Conservation (phyloP, 2,329 filamentous ascomycete genomes). For the Tolypocladium tundrense region DNA sequence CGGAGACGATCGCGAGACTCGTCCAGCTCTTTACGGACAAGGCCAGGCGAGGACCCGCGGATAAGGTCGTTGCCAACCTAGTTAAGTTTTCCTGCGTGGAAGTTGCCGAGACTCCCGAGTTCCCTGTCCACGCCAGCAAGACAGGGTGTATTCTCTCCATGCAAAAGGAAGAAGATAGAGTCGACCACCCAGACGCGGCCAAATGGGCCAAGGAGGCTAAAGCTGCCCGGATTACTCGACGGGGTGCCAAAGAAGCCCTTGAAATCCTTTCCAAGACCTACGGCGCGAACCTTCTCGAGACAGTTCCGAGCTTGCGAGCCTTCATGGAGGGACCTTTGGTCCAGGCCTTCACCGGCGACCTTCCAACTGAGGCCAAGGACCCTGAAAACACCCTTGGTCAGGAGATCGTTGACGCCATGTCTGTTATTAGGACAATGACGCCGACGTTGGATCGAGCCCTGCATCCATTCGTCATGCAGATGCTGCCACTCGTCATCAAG, state of each 20-base stretch:
- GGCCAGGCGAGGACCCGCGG: constrained; percentile 74
- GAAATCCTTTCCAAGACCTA: constrained; percentile 79
- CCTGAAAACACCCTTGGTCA: constrained; percentile 72
- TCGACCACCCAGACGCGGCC: constrained; percentile 82
- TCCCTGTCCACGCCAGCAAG: constrained; percentile 70
- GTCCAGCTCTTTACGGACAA: constrained; percentile 77
- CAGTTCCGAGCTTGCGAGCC: constrained; percentile 68
- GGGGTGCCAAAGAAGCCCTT: constrained; percentile 87
- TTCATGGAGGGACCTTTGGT: constrained; percentile 76
- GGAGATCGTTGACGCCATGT: constrained; percentile 88
- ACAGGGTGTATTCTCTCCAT: constrained; percentile 80
- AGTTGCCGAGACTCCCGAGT: constrained; percentile 94
- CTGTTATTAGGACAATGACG: constrained; percentile 82
- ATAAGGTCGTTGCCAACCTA: constrained; percentile 91
- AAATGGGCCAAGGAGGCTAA: constrained; percentile 85
- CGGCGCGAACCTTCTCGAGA: constrained; percentile 65
- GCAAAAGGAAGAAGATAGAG: constrained; percentile 92
- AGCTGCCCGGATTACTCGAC: constrained; percentile 78
- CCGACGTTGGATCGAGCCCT: constrained; percentile 74
- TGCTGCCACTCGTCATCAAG: constrained; percentile 78
- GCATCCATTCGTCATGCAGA: constrained; percentile 67
- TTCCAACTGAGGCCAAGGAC: constrained; percentile 65
- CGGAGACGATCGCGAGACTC: constrained; percentile 71
- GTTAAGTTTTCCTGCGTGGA: constrained; percentile 98
- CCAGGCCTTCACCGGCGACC: constrained; percentile 59